These are phyloP conservation scores for Nigrograna mackinnonii DNA, from an alignment of 2,329 filamentous ascomycete species.

Conservation along the genomic window DNA sequence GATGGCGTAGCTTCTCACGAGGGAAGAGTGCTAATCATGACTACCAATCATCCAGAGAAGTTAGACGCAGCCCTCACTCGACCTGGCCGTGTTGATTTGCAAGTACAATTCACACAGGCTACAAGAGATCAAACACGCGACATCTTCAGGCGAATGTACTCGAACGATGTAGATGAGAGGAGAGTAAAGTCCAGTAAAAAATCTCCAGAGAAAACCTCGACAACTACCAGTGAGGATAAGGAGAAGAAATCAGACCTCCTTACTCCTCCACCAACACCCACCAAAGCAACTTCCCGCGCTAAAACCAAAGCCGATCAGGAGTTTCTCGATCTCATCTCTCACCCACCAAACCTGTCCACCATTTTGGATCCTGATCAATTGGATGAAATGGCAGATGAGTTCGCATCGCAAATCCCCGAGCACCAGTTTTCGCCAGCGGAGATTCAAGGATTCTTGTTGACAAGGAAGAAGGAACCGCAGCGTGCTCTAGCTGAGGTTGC, in stretches of 20 bases:
- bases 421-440: conserved; percentile 55
- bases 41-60: conserved; percentile 74
- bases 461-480: conserved; percentile 52
- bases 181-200: not conserved
- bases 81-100: conserved; percentile 71
- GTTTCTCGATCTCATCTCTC: conserved; percentile 12
- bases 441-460: conserved; percentile 57
- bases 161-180: conserved; percentile 9
- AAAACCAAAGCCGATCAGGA: conserved; percentile 4
- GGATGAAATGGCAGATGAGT: conserved; percentile 46
- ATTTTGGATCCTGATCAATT: conserved; percentile 31
- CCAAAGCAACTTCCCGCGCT: not conserved
- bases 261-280: not conserved
- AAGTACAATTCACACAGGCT: conserved; percentile 62
- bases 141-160: conserved; percentile 48
- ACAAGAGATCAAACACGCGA: conserved; percentile 44
- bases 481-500: conserved; percentile 48
- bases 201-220: not conserved
- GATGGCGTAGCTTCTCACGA: conserved; percentile 81
- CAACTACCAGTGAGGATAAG: not conserved
- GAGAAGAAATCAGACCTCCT: not conserved
- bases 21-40: conserved; percentile 80
- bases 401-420: conserved; percentile 51
- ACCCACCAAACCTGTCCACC: conserved; percentile 10
- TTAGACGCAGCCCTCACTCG: conserved; percentile 75